These are phyloP conservation scores for Phellopilus nigrolimitatus DNA, from an alignment of 1,284 basidiomycete species.

Conservation along the genomic window DNA sequence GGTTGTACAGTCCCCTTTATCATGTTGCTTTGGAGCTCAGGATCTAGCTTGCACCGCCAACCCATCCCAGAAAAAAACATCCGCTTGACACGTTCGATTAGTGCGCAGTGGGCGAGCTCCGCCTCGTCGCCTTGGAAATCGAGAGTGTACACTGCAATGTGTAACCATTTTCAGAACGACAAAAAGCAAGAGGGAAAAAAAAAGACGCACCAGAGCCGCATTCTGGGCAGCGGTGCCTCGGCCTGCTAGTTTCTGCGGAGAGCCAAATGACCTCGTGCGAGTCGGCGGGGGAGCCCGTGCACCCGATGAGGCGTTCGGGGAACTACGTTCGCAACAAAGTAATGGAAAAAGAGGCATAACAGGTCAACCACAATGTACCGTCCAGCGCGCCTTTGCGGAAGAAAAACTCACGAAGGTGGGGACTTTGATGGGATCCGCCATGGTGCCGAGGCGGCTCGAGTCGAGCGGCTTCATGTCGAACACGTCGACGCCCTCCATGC, in stretches of 20 bases:
- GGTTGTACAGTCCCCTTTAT: too few relatives aligned
- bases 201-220: slow-evolving; percentile 75
- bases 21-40: slow-evolving; percentile 1
- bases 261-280: slow-evolving; percentile 91
- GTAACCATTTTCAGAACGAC: background rate
- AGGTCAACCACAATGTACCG: background rate
- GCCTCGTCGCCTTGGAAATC: slow-evolving; percentile 17
- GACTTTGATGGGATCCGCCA: slow-evolving; percentile 84
- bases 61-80: background rate
- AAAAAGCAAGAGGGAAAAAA: background rate
- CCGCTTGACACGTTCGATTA: slow-evolving; percentile 4
- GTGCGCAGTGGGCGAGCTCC: slow-evolving; percentile 17
- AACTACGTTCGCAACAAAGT: slow-evolving; percentile 43
- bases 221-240: slow-evolving; percentile 77
- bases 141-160: slow-evolving; percentile 16
- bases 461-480: slow-evolving; percentile 90
- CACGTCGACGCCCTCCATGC: slow-evolving; percentile 83
- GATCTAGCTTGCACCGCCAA: too few relatives aligned
- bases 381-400: slow-evolving; percentile 17
- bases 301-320: slow-evolving; percentile 79
- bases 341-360: background rate
- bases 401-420: slow-evolving; percentile 72
- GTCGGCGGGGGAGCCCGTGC: slow-evolving; percentile 88
- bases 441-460: slow-evolving; percentile 83
- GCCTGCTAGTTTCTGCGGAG: slow-evolving; percentile 58